A percentile compares a stretch with the other conserved stretches of the same genome.
Conservation (phyloP, 139 green algal species). For the Chlamydomonas incerta region DNA sequence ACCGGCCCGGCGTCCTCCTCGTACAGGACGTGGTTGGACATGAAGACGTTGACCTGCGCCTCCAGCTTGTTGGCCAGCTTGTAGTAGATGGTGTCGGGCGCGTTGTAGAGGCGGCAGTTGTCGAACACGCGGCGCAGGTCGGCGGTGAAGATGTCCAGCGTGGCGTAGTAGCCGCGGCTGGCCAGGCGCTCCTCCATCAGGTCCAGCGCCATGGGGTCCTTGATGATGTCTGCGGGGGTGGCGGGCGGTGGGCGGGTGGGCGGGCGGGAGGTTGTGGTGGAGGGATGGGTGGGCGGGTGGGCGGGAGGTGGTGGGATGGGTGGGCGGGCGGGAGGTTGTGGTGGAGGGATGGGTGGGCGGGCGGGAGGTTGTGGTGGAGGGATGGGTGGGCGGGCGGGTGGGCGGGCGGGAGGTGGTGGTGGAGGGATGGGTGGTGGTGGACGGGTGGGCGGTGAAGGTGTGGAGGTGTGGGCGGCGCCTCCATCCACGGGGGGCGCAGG, state of each 20-base stretch:
- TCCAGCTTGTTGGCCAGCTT: constrained; percentile 81
- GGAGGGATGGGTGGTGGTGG: no score
- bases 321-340: no score
- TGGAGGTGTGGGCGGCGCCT: no score
- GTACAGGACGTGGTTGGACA: constrained; percentile 43
- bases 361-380: no score
- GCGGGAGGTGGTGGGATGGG: no score
- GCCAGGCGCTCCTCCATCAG: constrained; percentile 64
- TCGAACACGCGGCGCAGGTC: constrained; percentile 90
- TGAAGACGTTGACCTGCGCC: constrained; percentile 57
- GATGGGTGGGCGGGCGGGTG: no score
- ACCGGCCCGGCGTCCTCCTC: not conserved
- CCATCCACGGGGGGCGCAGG: no score
- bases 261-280: no score
- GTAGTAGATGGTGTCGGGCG: constrained; percentile 88
- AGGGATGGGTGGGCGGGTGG: no score
- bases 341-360: no score
- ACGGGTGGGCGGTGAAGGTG: no score
- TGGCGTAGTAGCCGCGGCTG: constrained; percentile 83
- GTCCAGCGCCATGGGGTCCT: constrained; percentile 77
- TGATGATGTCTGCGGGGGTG: constrained; percentile 68
- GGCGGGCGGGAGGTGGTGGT: no score
- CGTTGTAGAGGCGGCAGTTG: constrained; percentile 94
- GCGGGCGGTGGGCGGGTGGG: not conserved
- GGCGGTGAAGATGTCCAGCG: constrained; percentile 94